Evolutionary conservation across 768 basidiomycete species (phyloP).

Genomic region (Lactifluus piperatus): DNA sequence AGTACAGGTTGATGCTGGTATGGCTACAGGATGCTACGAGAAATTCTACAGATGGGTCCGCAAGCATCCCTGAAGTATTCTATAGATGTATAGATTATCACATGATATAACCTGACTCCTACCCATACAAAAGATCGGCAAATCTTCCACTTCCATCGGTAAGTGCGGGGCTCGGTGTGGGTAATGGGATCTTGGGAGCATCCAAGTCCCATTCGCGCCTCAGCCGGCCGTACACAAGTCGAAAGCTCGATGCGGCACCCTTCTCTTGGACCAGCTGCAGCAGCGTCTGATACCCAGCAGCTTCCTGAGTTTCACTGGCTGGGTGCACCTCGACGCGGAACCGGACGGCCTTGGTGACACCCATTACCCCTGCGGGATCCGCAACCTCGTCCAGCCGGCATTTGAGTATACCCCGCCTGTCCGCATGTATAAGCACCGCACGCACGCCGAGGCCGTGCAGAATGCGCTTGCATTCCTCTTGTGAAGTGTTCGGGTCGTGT

Average conservation of each 20-base stretch:
- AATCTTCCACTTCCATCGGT: conserved; percentile 26
- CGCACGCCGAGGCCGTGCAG: conserved; percentile 64
- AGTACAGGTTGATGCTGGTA: conserved; percentile 10
- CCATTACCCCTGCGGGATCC: conserved; percentile 45
- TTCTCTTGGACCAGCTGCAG: conserved; percentile 75
- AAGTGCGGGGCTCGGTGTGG: conserved; percentile 25
- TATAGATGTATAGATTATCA: neutral
- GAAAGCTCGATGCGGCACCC: conserved; percentile 79
- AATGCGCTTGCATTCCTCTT: conserved; percentile 64
- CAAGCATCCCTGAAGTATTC: neutral
- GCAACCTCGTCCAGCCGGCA: conserved; percentile 66
- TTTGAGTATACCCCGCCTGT: conserved; percentile 59
- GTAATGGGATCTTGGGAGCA: conserved; percentile 22
- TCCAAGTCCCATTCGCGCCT: conserved; percentile 65
- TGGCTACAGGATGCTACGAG: conserved; percentile 11
- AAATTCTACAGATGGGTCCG: conserved; percentile 21
- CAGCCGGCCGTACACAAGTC: conserved; percentile 58
- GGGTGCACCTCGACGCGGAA: conserved; percentile 75
- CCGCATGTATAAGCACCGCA: conserved; percentile 56
- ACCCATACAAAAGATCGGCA: conserved; percentile 30
- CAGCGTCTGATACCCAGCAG: conserved; percentile 45
- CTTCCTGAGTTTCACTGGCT: conserved; percentile 32
- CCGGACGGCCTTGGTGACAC: conserved; percentile 56
- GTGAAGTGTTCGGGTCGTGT: conserved; percentile 52
- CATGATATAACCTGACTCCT: neutral